A percentile compares a stretch with the other conserved stretches of the same genome.
These are phyloP conservation scores for Gaeumannomyces sp. DNA, from an alignment of 2,329 filamentous ascomycete species.

Conservation along the genomic window DNA sequence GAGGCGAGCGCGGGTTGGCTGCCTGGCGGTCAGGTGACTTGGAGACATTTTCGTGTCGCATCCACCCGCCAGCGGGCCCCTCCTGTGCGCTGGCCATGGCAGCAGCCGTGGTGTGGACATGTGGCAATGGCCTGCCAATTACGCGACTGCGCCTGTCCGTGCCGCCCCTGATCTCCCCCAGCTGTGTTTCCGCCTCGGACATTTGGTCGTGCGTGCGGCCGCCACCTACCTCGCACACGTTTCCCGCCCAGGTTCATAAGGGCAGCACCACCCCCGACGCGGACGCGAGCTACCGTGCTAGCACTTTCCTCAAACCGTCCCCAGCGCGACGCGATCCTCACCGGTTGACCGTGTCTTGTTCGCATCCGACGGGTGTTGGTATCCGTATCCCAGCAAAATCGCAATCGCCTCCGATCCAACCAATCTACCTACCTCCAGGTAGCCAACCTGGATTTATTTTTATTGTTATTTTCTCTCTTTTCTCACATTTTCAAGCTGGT, in stretches of 20 bases:
- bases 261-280: neutral
- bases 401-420: neutral
- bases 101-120: neutral
- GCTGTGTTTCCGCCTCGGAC: neutral
- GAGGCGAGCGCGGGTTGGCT: neutral
- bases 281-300: neutral
- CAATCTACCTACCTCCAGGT: too few relatives aligned
- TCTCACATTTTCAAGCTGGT: too few relatives aligned
- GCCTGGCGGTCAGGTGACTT: slow-evolving; percentile 9
- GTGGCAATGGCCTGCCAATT: neutral
- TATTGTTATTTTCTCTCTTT: neutral
- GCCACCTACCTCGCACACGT: neutral
- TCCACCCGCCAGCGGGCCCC: neutral
- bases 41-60: slow-evolving; percentile 10
- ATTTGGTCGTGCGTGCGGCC: neutral
- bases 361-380: neutral
- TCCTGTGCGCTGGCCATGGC: neutral
- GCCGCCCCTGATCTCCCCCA: neutral
- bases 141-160: neutral
- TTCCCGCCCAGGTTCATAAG: neutral
- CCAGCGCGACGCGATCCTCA: neutral
- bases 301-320: neutral
- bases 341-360: neutral
- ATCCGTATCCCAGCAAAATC: neutral
- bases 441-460: neutral